These are phyloP conservation scores for Cladosporium sp. DNA, from an alignment of 2,329 filamentous ascomycete genomes.

Conservation along the genomic window DNA sequence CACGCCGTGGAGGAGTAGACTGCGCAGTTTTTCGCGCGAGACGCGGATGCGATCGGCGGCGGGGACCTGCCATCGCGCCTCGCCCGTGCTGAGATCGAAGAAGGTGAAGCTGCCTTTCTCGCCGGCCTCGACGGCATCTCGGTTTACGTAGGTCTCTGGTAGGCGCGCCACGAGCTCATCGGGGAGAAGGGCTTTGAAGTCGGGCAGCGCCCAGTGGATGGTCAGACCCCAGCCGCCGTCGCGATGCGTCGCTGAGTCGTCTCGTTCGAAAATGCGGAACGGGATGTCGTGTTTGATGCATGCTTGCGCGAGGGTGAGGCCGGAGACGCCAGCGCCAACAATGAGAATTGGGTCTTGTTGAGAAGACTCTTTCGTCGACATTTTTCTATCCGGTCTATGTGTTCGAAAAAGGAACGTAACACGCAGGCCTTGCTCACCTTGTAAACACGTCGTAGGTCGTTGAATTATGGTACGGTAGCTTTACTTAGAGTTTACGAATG, in stretches of 20 bases:
- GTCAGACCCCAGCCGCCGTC: constrained; percentile 52
- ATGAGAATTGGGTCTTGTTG: constrained; percentile 14
- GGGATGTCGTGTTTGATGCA: constrained; percentile 15
- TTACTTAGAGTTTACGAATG: too few relatives aligned
- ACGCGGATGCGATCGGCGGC: constrained; percentile 14
- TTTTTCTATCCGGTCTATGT: neutral
- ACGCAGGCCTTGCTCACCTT: too few relatives aligned
- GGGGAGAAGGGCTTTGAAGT: constrained; percentile 48
- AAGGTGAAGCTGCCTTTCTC: constrained; percentile 48
- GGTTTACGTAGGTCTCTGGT: constrained; percentile 49
- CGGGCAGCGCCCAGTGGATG: constrained; percentile 55
- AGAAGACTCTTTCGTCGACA: neutral
- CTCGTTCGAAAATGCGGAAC: constrained; percentile 18
- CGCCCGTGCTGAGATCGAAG: constrained; percentile 47
- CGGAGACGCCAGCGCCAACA: constrained; percentile 18
- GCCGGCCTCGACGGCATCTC: constrained; percentile 43
- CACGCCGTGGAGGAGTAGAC: constrained; percentile 10
- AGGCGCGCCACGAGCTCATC: constrained; percentile 40
- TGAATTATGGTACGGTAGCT: too few relatives aligned
- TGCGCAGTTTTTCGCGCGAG: constrained; percentile 14
- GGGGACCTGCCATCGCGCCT: constrained; percentile 23
- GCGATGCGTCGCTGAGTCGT: constrained; percentile 12
- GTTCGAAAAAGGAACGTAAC: too few relatives aligned
- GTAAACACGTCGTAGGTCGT: too few relatives aligned
- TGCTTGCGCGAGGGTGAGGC: constrained; percentile 18